phyloP scores from a whole-genome alignment of 2,329 filamentous ascomycete genomes.

The Fulvia fulva region DNA sequence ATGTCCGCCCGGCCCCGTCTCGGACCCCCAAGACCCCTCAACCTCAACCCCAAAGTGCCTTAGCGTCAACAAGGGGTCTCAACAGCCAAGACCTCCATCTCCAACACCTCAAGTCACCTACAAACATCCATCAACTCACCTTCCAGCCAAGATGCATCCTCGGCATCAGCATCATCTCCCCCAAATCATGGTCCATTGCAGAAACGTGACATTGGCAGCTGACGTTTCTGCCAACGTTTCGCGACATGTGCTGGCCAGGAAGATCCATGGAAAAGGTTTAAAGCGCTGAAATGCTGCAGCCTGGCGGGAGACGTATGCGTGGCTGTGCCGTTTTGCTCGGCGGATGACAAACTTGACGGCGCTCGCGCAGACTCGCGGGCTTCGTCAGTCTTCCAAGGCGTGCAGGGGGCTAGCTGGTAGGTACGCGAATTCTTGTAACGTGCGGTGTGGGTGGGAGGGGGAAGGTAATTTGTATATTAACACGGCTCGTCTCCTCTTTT shows the following conservation, averaged over 20 bases:
- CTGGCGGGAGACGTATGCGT: neutral
- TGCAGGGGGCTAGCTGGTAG: neutral
- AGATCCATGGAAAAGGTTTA: neutral
- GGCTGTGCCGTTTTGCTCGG: neutral
- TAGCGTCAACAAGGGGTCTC: neutral
- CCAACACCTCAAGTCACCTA: neutral
- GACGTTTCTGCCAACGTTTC: neutral
- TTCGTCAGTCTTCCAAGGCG: neutral
- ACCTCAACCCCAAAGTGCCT: neutral
- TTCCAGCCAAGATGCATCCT: neutral
- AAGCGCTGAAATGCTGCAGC: slow-evolving; percentile 1
- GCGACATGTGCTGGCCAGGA: neutral
- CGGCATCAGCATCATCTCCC: neutral
- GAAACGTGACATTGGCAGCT: neutral
- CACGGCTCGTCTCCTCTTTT: neutral
- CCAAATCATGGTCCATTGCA: neutral
- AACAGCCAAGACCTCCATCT: neutral
- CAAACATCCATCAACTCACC: neutral
- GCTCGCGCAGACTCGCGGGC: neutral
- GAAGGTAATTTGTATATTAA: neutral
- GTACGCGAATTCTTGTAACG: neutral
- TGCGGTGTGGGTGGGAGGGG: neutral
- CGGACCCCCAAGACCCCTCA: neutral
- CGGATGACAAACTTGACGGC: no score
- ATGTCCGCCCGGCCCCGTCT: neutral